Percentiles rank a stretch among this genome's conserved stretches.
These are phyloP conservation scores for Trametes meyenii DNA, from an alignment of 768 basidiomycete species.

Conservation along the genomic window DNA sequence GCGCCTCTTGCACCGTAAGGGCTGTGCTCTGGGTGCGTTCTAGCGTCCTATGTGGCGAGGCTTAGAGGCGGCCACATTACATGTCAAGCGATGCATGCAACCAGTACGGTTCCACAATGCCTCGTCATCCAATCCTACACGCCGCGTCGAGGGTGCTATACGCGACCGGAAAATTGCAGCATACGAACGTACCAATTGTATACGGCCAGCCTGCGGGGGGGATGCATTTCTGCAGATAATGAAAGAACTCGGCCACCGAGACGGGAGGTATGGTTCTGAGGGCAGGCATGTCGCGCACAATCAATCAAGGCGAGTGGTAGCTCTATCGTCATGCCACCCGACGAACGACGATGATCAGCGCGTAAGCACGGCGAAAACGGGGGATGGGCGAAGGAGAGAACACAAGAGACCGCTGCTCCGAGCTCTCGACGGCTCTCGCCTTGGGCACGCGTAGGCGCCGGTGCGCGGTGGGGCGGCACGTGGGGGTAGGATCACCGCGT, in stretches of 20 bases:
- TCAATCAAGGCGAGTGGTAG: background rate
- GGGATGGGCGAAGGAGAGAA: background rate
- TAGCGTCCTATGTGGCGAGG: too few relatives aligned
- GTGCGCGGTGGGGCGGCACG: background rate
- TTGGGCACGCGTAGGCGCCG: constrained; percentile 4
- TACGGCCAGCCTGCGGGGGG: constrained; percentile 55
- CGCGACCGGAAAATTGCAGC: too few relatives aligned
- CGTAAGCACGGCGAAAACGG: background rate
- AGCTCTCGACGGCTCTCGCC: constrained; percentile 20
- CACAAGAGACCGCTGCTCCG: background rate
- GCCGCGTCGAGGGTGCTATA: too few relatives aligned
- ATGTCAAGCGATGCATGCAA: too few relatives aligned
- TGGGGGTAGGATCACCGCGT: constrained; percentile 8
- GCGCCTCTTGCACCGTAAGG: too few relatives aligned
- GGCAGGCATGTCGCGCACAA: constrained; percentile 9
- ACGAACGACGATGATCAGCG: background rate
- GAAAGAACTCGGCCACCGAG: constrained; percentile 49
- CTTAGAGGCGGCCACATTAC: too few relatives aligned
- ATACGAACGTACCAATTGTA: constrained; percentile 42
- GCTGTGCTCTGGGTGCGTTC: too few relatives aligned
- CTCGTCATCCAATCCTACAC: too few relatives aligned
- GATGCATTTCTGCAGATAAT: constrained; percentile 46
- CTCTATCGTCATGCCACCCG: constrained; percentile 4
- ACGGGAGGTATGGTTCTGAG: constrained; percentile 43
- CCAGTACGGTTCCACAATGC: too few relatives aligned